These are phyloP conservation scores for Flagelloscypha sp. DNA, from an alignment of 768 basidiomycete species.

Conservation along the genomic window DNA sequence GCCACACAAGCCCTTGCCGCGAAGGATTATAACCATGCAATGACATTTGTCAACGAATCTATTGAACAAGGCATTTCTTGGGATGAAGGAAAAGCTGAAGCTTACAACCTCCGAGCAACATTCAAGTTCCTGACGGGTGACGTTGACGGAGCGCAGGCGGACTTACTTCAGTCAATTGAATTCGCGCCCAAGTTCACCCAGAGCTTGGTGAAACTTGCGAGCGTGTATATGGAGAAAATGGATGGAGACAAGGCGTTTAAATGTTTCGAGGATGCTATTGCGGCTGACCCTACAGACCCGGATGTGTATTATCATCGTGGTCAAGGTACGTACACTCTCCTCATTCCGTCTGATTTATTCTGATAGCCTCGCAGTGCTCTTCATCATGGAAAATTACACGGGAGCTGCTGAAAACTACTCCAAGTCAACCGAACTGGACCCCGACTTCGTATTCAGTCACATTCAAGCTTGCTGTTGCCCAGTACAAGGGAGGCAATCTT, in stretches of 20 bases:
- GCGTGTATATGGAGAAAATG: conserved; percentile 94
- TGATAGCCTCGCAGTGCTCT: conserved; percentile 52
- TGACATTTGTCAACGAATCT: conserved; percentile 76
- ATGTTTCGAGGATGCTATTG: conserved; percentile 85
- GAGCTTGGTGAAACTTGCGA: conserved; percentile 92
- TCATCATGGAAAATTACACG: conserved; percentile 86
- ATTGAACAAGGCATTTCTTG: conserved; percentile 80
- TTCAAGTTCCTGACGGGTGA: conserved; percentile 96
- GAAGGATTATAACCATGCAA: conserved; percentile 73
- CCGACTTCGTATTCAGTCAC: conserved; percentile 89
- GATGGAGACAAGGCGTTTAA: conserved; percentile 76
- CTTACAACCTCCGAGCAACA: conserved; percentile 87
- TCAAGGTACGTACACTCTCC: conserved; percentile 51
- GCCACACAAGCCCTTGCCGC: conserved; percentile 81
- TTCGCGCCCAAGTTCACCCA: conserved; percentile 70
- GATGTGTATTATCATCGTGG: conserved; percentile 99
- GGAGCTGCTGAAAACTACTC: conserved; percentile 87
- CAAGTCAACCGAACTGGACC: conserved; percentile 81
- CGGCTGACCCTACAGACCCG: conserved; percentile 74
- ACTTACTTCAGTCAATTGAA: conserved; percentile 69
- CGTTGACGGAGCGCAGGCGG: conserved; percentile 70
- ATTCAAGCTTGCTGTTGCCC: conserved; percentile 95
- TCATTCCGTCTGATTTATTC: background rate
- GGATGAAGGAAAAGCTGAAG: conserved; percentile 71
- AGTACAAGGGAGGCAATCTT: conserved; percentile 81